phyloP scores from a whole-genome alignment of 2,329 filamentous ascomycete genomes.

The Colletotrichum lupini region DNA sequence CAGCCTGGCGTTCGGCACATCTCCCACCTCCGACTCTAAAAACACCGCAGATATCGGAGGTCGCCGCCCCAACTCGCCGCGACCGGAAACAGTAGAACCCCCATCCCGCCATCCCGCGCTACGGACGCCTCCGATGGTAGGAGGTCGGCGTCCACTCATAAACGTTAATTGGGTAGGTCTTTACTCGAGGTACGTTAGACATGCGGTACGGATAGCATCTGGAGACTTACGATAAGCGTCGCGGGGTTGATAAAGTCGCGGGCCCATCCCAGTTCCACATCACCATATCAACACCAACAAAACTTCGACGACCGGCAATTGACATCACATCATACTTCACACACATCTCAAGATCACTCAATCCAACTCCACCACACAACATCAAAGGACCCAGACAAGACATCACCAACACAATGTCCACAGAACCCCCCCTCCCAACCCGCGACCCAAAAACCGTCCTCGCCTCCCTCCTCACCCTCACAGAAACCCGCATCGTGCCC shows the following conservation, averaged over 20 bases:
- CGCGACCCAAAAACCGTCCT: slow-evolving; percentile 44
- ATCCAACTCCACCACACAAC: slow-evolving; percentile 28
- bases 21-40: background rate
- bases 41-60: slow-evolving; percentile 28
- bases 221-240: background rate
- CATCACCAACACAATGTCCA: slow-evolving; percentile 38
- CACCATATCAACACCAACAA: background rate
- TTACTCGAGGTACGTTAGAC: too few relatives aligned
- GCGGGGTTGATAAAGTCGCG: background rate
- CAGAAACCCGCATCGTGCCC: slow-evolving; percentile 61
- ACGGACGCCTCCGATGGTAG: slow-evolving; percentile 36
- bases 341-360: background rate
- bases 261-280: background rate
- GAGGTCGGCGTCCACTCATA: slow-evolving; percentile 29
- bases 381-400: background rate
- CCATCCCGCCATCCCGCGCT: background rate
- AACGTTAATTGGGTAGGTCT: background rate
- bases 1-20: background rate
- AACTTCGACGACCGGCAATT: background rate
- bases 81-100: slow-evolving; percentile 19
- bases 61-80: slow-evolving; percentile 25
- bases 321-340: background rate
- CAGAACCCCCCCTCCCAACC: slow-evolving; percentile 18
- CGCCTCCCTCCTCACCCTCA: slow-evolving; percentile 51
- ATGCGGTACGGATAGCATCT: background rate